phyloP scores from a whole-genome alignment of 2,329 filamentous ascomycete species.

The Aspergillus sp. region DNA sequence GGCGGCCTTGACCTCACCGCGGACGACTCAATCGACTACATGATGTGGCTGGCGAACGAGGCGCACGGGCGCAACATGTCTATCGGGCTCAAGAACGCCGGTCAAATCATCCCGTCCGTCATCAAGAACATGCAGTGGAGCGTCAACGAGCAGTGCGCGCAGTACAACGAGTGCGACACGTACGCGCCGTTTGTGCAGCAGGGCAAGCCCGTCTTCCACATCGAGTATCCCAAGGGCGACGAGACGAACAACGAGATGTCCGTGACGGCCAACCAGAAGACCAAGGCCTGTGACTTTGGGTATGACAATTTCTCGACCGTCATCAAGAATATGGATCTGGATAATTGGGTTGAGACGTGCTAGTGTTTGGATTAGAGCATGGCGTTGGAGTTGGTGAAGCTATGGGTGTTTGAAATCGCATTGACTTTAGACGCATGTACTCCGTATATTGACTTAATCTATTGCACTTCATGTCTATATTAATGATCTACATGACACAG shows the following conservation, averaged over 20 bases:
- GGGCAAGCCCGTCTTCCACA: constrained; percentile 68
- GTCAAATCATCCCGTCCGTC: constrained; percentile 54
- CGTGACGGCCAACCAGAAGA: constrained; percentile 33
- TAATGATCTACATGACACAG: too few species aligned
- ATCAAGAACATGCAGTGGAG: constrained; percentile 59
- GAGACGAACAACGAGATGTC: constrained; percentile 31
- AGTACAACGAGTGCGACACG: constrained; percentile 58
- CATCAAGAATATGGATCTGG: constrained; percentile 63
- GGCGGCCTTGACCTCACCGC: constrained; percentile 60
- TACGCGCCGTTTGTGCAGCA: constrained; percentile 59
- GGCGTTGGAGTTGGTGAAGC: not conserved
- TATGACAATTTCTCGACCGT: constrained; percentile 59
- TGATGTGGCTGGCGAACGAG: constrained; percentile 58
- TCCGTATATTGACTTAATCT: too few species aligned
- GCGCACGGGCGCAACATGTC: constrained; percentile 56
- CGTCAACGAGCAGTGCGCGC: constrained; percentile 68
- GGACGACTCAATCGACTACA: constrained; percentile 56
- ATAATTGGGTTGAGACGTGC: constrained; percentile 62
- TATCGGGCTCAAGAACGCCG: constrained; percentile 68
- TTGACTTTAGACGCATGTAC: too few species aligned
- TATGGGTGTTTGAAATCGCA: too few species aligned
- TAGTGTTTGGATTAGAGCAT: constrained; percentile 7
- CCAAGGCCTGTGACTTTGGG: constrained; percentile 49
- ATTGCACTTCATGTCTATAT: too few species aligned
- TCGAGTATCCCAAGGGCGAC: constrained; percentile 63